A percentile compares a stretch with the other conserved stretches of the same genome.
phyloP scores from a whole-genome alignment of 768 basidiomycete genomes.

The Infundibulicybe gibba region DNA sequence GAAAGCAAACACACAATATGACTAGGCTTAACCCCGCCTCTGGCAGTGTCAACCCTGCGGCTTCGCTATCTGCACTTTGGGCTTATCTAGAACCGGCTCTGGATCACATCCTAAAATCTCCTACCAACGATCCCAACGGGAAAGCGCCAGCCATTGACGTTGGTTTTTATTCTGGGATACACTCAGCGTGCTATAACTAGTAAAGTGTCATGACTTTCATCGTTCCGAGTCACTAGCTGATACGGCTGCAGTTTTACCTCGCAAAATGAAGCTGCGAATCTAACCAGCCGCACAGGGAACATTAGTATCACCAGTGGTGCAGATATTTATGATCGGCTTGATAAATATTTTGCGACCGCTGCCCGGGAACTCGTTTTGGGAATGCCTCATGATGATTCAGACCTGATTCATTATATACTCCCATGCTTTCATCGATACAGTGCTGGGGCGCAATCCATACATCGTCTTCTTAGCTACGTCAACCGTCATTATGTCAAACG shows the following conservation, averaged over 20 bases:
- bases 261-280: slow-evolving; percentile 45
- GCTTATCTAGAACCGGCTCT: slow-evolving; percentile 71
- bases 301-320: slow-evolving; percentile 43
- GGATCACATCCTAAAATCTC: slow-evolving; percentile 73
- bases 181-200: slow-evolving; percentile 84
- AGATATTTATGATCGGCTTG: slow-evolving; percentile 72
- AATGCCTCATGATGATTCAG: slow-evolving; percentile 61
- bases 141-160: slow-evolving; percentile 73
- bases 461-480: slow-evolving; percentile 76
- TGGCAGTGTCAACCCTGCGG: slow-evolving; percentile 70
- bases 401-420: slow-evolving; percentile 66
- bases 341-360: slow-evolving; percentile 63
- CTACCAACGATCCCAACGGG: slow-evolving; percentile 48
- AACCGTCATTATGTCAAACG: slow-evolving; percentile 77
- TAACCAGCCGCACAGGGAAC: slow-evolving; percentile 22
- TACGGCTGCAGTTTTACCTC: slow-evolving; percentile 41
- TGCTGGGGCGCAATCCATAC: slow-evolving; percentile 62
- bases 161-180: slow-evolving; percentile 71
- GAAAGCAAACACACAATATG: slow-evolving; percentile 18
- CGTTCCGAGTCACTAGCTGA: slow-evolving; percentile 6
- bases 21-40: slow-evolving; percentile 50
- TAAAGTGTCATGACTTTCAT: slow-evolving; percentile 30
- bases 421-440: slow-evolving; percentile 70
- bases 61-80: slow-evolving; percentile 71
- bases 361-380: slow-evolving; percentile 60